phyloP scores from a whole-genome alignment of 495 filamentous ascomycete genomes.

The Aspergillus ostianus region DNA sequence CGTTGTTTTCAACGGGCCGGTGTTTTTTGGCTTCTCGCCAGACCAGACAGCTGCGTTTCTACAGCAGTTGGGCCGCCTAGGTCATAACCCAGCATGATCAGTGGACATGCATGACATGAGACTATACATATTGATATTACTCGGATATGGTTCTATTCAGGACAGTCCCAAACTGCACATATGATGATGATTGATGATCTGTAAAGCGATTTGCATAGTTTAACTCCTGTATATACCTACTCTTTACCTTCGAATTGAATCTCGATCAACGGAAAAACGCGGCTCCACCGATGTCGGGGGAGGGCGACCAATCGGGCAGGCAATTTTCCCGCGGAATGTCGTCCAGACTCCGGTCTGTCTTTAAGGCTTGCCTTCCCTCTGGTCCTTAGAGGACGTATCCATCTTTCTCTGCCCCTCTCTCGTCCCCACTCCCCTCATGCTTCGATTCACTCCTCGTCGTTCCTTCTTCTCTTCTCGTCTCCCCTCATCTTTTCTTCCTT shows the following conservation, averaged over 20 bases:
- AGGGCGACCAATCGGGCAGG: not conserved
- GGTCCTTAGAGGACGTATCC: too few relatives aligned
- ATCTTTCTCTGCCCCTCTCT: slow-evolving; percentile 12
- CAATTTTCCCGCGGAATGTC: slow-evolving; percentile 34
- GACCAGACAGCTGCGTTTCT: slow-evolving; percentile 73
- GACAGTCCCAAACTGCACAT: not conserved
- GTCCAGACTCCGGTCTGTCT: not conserved
- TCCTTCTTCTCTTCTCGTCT: slow-evolving; percentile 13
- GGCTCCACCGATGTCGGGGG: not conserved
- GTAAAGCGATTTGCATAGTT: not conserved
- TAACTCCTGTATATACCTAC: too few relatives aligned
- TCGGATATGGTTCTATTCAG: too few relatives aligned
- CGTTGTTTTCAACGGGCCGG: slow-evolving; percentile 80
- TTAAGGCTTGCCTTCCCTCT: too few relatives aligned
- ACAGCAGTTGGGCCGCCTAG: slow-evolving; percentile 45
- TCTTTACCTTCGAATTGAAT: too few relatives aligned
- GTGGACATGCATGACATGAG: not conserved
- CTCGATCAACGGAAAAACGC: not conserved
- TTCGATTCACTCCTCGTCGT: slow-evolving; percentile 28
- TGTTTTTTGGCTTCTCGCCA: slow-evolving; percentile 83
- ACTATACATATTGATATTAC: slow-evolving; percentile 5
- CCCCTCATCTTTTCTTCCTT: slow-evolving; percentile 26
- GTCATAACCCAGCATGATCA: not conserved
- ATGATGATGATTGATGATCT: not conserved
- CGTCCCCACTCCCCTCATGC: slow-evolving; percentile 25